These are phyloP conservation scores for Colletotrichum chrysophilum DNA, from an alignment of 2,329 filamentous ascomycete genomes.

Conservation along the genomic window DNA sequence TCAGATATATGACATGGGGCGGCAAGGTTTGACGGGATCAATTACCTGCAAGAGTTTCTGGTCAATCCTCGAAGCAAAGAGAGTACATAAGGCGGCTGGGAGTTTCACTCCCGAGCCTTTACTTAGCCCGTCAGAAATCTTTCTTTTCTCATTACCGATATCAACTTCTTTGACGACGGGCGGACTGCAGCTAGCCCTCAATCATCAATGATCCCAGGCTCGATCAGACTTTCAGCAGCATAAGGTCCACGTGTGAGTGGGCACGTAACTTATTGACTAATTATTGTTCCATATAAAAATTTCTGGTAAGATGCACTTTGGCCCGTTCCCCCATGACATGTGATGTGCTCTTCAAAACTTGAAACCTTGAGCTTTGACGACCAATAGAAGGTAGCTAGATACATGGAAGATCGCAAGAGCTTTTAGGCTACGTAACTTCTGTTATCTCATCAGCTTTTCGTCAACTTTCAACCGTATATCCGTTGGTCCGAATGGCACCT, in stretches of 20 bases:
- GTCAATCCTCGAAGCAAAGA: neutral
- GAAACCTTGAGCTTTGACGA: too few relatives aligned
- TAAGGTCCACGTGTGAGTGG: neutral
- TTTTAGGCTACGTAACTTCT: neutral
- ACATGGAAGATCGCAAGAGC: neutral
- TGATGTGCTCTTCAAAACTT: too few relatives aligned
- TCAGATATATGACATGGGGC: neutral
- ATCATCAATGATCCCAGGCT: neutral
- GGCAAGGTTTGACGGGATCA: neutral
- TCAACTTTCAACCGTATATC: neutral
- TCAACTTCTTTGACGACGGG: neutral
- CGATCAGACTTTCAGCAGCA: neutral
- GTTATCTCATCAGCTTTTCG: neutral
- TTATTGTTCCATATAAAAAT: neutral
- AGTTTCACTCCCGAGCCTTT: neutral
- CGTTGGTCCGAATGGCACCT: neutral
- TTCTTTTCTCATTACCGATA: neutral
- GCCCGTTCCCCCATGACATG: too few relatives aligned
- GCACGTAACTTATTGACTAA: neutral
- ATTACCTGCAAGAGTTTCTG: accelerated
- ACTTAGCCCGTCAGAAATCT: neutral
- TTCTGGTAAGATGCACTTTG: neutral
- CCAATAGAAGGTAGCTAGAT: neutral
- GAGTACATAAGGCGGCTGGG: neutral
- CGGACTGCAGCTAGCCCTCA: neutral